Percentiles rank a stretch among this genome's conserved stretches.
Conservation (phyloP, 2,329 filamentous ascomycete species). For the Fusarium austroafricanum region DNA sequence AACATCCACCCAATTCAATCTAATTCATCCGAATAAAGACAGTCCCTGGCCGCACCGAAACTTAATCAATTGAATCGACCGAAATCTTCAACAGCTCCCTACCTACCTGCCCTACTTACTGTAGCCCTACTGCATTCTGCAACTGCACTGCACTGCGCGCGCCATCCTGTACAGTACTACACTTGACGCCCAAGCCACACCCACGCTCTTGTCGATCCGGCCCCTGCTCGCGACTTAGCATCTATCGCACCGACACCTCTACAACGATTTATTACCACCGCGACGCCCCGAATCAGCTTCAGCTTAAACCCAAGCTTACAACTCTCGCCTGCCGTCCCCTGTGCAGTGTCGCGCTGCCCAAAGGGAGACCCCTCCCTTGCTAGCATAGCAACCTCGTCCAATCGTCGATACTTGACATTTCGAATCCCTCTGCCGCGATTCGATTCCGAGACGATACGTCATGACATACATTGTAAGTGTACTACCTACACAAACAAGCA, state of each 20-base stretch:
- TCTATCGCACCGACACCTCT: constrained; percentile 16
- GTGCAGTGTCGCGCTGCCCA: constrained; percentile 26
- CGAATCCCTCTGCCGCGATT: constrained; percentile 29
- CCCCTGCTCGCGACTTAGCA: constrained; percentile 22
- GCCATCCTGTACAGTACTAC: neutral
- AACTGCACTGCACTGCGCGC: constrained; percentile 8
- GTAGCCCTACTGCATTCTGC: constrained; percentile 21
- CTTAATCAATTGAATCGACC: constrained; percentile 23
- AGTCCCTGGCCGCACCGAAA: constrained; percentile 19
- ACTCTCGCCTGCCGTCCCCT: neutral
- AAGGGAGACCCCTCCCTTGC: constrained; percentile 30
- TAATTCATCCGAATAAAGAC: constrained; percentile 28
- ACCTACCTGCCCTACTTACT: neutral
- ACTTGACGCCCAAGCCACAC: too few relatives aligned
- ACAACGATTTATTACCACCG: constrained; percentile 2
- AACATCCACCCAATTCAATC: neutral
- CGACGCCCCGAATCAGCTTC: constrained; percentile 25
- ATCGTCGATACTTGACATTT: constrained; percentile 35
- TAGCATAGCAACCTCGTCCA: constrained; percentile 32
- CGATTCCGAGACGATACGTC: constrained; percentile 48
- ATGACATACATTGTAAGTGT: constrained; percentile 57
- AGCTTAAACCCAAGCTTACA: constrained; percentile 25
- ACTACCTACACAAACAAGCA: constrained; percentile 19
- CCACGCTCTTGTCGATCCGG: constrained; percentile 19
- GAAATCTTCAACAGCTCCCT: constrained; percentile 33